These are phyloP conservation scores for Colletotrichum musicola DNA, from an alignment of 2,329 filamentous ascomycete genomes.

Conservation along the genomic window DNA sequence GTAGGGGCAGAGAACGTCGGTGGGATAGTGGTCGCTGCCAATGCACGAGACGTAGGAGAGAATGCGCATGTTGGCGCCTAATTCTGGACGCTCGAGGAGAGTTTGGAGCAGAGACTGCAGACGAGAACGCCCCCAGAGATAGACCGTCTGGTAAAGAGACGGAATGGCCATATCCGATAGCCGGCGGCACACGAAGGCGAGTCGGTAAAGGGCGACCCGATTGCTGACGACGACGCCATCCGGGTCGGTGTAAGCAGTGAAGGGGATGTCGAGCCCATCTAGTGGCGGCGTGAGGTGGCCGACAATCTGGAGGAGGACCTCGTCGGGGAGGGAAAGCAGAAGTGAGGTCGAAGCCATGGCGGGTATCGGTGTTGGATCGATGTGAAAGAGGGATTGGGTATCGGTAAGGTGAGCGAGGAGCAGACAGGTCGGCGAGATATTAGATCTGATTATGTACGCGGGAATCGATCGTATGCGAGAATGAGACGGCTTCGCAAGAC, in stretches of 20 bases:
- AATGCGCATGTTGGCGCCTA: conserved; percentile 36
- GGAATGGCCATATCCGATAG: conserved; percentile 34
- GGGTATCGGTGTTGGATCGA: background rate
- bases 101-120: conserved; percentile 36
- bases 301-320: conserved; percentile 36
- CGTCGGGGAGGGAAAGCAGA: conserved; percentile 34
- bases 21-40: conserved; percentile 36
- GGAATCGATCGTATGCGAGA: conserved; percentile 2
- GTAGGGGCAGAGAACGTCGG: conserved; percentile 31
- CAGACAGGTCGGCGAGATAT: conserved; percentile 17
- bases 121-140: conserved; percentile 35
- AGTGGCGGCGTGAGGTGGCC: conserved; percentile 36
- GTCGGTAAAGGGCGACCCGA: conserved; percentile 33
- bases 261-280: conserved; percentile 36
- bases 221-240: conserved; percentile 36
- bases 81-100: conserved; percentile 34
- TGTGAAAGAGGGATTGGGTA: background rate
- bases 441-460: conserved; percentile 32
- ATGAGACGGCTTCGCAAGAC: conserved; percentile 21
- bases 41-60: conserved; percentile 35
- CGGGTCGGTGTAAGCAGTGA: conserved; percentile 35
- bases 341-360: conserved; percentile 12
- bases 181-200: conserved; percentile 34
- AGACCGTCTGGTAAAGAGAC: conserved; percentile 32
- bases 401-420: background rate